A percentile compares a stretch with the other conserved stretches of the same genome.
These are phyloP conservation scores for Murraya koenigii DNA, from an alignment of 345 rosid genomes.

Conservation along the genomic window DNA sequence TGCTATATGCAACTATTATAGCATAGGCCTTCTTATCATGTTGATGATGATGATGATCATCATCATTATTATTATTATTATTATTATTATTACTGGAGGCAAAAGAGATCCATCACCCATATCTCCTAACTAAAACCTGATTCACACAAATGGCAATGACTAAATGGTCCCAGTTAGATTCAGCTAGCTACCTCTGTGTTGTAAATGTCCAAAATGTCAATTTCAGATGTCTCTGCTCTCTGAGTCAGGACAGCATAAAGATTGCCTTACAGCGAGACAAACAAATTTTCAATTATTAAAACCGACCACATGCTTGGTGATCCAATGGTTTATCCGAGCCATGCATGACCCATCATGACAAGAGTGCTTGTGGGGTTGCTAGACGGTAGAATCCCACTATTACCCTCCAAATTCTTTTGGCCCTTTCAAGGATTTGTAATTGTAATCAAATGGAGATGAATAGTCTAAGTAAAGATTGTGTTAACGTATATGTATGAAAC, in stretches of 20 bases:
- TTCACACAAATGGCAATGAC: background rate
- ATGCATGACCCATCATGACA: background rate
- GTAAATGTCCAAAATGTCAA: background rate
- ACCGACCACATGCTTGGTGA: constrained; percentile 12
- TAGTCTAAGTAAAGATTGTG: background rate
- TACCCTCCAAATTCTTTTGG: background rate
- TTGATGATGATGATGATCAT: no score
- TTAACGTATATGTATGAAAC: background rate
- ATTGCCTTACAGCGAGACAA: background rate
- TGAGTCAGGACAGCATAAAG: background rate
- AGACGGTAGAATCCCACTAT: background rate
- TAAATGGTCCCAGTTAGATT: background rate
- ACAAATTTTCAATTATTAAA: background rate
- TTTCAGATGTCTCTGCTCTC: background rate
- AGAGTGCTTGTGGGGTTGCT: constrained; percentile 11
- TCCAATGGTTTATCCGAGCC: constrained; percentile 12
- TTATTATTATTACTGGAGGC: background rate
- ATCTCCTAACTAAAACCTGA: background rate
- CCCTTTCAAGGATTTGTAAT: background rate
- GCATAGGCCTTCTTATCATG: no score
- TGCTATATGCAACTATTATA: no score
- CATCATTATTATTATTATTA: no score
- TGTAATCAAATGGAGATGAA: background rate
- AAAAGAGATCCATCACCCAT: background rate
- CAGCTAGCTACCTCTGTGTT: background rate